These are phyloP conservation scores for Flammula alnicola DNA, from an alignment of 1,284 basidiomycete genomes.

Conservation along the genomic window DNA sequence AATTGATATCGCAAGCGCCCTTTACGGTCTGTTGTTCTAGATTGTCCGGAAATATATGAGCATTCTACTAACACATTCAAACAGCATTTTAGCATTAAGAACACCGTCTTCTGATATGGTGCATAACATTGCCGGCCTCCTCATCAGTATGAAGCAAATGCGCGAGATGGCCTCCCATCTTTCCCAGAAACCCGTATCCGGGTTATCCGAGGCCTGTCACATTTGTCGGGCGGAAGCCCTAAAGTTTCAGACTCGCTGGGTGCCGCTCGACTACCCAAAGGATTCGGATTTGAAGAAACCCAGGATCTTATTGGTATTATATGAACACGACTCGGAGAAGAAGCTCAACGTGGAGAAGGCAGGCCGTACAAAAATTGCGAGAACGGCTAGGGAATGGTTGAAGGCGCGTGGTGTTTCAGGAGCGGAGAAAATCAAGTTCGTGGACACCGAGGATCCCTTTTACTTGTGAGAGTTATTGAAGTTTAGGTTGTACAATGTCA, in stretches of 20 bases:
- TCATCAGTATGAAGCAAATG: not conserved
- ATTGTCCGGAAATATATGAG: too few relatives aligned
- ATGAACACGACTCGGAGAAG: not conserved
- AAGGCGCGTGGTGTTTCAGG: not conserved
- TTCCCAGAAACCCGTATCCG: not conserved
- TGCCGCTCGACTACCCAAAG: not conserved
- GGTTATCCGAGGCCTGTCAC: not conserved
- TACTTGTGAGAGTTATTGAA: too few relatives aligned
- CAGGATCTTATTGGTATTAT: not conserved
- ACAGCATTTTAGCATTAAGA: too few relatives aligned
- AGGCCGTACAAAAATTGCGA: too few relatives aligned
- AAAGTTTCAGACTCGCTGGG: not conserved
- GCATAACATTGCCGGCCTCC: too few relatives aligned
- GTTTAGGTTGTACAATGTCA: too few relatives aligned
- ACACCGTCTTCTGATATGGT: too few relatives aligned
- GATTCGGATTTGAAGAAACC: not conserved
- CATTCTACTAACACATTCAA: too few relatives aligned
- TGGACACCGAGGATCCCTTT: not conserved
- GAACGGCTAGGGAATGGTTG: not conserved
- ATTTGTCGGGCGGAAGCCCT: not conserved
- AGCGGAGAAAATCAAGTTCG: not conserved
- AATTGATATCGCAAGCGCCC: too few relatives aligned
- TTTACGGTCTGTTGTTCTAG: too few relatives aligned
- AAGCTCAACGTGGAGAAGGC: not conserved
- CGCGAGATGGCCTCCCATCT: not conserved